phyloP scores from a whole-genome alignment of 805 yeast genomes.

The Candida incommunis region DNA sequence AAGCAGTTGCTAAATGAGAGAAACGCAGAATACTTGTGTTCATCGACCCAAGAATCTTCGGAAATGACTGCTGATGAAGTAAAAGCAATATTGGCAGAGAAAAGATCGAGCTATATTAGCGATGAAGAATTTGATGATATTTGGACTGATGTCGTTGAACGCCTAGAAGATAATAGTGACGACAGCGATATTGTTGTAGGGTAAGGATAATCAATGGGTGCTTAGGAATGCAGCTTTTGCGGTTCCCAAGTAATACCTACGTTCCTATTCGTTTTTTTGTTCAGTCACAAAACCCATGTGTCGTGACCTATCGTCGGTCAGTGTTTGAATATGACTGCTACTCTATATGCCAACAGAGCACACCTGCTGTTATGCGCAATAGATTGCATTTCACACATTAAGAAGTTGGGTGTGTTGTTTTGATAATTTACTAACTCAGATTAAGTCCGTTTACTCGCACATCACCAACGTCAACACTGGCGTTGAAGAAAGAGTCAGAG shows the following conservation, averaged over 20 bases:
- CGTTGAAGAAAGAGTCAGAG: neutral
- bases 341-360: no score
- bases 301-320: no score
- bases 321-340: no score
- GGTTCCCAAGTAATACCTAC: no score
- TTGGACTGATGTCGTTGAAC: constrained; percentile 52
- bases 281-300: no score
- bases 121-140: constrained; percentile 59
- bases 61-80: constrained; percentile 23
- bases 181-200: constrained; percentile 15
- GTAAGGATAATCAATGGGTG: neutral
- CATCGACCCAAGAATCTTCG: constrained; percentile 21
- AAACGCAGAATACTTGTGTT: constrained; percentile 8
- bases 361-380: no score
- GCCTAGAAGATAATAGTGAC: constrained; percentile 34
- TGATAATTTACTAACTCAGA: neutral
- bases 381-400: no score
- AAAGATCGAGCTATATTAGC: constrained; percentile 12
- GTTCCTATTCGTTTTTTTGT: no score
- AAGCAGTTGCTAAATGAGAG: constrained; percentile 34
- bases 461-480: neutral
- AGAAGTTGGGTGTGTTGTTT: no score
- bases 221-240: neutral
- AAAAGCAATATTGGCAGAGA: constrained; percentile 8
- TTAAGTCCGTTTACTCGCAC: neutral